These are phyloP conservation scores for Pseudogymnoascus sp. DNA, from an alignment of 2,329 filamentous ascomycete genomes.

Conservation along the genomic window DNA sequence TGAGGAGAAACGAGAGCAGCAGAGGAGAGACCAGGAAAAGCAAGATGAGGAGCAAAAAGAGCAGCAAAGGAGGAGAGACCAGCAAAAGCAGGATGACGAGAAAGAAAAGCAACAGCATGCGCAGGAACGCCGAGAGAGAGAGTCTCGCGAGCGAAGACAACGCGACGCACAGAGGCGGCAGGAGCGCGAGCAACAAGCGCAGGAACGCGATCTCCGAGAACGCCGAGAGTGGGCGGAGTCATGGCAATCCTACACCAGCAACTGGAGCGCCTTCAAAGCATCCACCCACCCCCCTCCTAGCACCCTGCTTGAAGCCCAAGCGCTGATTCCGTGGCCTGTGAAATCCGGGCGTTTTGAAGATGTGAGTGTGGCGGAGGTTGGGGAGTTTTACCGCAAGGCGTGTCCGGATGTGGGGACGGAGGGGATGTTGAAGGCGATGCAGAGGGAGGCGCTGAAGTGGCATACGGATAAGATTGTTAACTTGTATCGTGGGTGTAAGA, in stretches of 20 bases:
- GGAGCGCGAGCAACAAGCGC: background rate
- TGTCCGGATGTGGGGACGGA: background rate
- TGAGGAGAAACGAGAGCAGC: background rate
- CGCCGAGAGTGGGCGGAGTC: background rate
- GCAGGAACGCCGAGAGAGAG: background rate
- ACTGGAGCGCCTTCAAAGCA: background rate
- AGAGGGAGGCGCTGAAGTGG: background rate
- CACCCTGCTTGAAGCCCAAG: background rate
- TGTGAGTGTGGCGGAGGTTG: background rate
- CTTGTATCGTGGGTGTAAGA: background rate
- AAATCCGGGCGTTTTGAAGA: background rate
- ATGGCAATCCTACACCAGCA: background rate
- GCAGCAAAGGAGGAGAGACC: background rate
- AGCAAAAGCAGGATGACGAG: background rate
- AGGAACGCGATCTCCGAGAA: background rate
- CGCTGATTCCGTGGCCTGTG: background rate
- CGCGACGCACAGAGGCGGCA: background rate
- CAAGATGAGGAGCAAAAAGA: background rate
- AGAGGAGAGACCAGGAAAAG: background rate
- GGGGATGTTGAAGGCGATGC: background rate
- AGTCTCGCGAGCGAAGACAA: background rate
- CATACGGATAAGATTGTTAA: background rate
- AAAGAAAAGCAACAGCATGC: background rate
- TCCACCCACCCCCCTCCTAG: background rate
- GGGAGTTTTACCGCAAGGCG: background rate